These are phyloP conservation scores for Trichaptum fuscoviolaceum DNA, from an alignment of 768 basidiomycete species.

Conservation along the genomic window DNA sequence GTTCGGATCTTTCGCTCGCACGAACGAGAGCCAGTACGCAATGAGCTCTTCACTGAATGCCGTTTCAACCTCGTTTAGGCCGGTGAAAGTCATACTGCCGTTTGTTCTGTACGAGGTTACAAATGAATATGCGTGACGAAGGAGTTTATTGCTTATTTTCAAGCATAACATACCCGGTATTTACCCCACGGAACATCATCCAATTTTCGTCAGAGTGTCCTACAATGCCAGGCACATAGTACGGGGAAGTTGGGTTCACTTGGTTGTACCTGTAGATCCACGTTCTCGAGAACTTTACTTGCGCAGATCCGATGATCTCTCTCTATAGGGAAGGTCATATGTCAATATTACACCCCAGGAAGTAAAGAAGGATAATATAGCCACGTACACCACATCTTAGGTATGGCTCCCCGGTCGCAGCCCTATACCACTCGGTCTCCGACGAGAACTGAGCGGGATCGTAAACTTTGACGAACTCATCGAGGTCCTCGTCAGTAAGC, in stretches of 20 bases:
- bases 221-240: constrained; percentile 21
- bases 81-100: constrained; percentile 38
- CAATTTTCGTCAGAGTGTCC: constrained; percentile 57
- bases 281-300: constrained; percentile 29
- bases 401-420: constrained; percentile 43
- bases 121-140: not conserved
- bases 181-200: constrained; percentile 62
- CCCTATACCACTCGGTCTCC: constrained; percentile 35
- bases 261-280: constrained; percentile 62
- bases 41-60: constrained; percentile 56
- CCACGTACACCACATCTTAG: constrained; percentile 49
- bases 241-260: constrained; percentile 37
- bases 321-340: constrained; percentile 24
- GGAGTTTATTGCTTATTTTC: not conserved
- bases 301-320: constrained; percentile 40
- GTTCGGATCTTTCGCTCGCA: constrained; percentile 52
- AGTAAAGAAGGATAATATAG: not conserved
- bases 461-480: constrained; percentile 35
- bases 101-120: not conserved
- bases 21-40: constrained; percentile 64
- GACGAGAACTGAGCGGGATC: constrained; percentile 40
- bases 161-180: constrained; percentile 42
- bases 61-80: constrained; percentile 38
- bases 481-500: constrained; percentile 34
- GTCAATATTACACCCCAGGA: not conserved